phyloP scores from a whole-genome alignment of 305 asterid genomes.

The Solanum chacoense region DNA sequence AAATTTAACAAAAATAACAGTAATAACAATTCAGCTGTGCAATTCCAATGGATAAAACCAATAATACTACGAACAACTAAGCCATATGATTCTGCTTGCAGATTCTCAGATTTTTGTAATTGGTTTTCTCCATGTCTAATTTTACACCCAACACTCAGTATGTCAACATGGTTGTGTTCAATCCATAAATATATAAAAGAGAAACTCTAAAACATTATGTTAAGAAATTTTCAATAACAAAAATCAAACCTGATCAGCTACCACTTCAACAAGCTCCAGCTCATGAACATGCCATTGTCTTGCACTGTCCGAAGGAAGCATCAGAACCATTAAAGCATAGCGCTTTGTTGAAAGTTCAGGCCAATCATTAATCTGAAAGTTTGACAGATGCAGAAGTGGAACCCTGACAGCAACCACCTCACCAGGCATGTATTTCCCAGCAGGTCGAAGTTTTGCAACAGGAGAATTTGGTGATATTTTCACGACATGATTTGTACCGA shows the following conservation, averaged over 20 bases:
- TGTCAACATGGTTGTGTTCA: neutral
- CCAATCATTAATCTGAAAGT: constrained; percentile 97
- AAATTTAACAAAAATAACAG: neutral
- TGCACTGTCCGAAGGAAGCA: constrained; percentile 97
- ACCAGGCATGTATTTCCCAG: constrained; percentile 83
- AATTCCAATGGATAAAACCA: neutral
- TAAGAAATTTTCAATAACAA: neutral
- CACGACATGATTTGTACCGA: constrained; percentile 64
- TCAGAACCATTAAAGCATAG: constrained; percentile 95
- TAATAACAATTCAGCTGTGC: neutral
- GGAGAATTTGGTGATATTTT: constrained; percentile 83
- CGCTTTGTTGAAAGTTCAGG: constrained; percentile 91
- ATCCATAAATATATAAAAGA: neutral
- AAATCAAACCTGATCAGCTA: constrained; percentile 84
- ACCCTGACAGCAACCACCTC: constrained; percentile 99
- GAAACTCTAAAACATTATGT: neutral
- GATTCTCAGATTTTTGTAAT: neutral
- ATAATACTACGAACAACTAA: neutral
- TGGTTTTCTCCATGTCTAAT: neutral
- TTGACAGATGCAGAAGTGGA: constrained; percentile 83
- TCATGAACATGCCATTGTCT: constrained; percentile 97
- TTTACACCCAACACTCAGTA: neutral
- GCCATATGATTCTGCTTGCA: neutral
- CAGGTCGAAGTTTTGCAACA: constrained; percentile 73
- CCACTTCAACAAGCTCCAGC: constrained; percentile 98